These are phyloP conservation scores for Aquilaria yunnanensis DNA, from an alignment of 345 rosid genomes.

Conservation along the genomic window DNA sequence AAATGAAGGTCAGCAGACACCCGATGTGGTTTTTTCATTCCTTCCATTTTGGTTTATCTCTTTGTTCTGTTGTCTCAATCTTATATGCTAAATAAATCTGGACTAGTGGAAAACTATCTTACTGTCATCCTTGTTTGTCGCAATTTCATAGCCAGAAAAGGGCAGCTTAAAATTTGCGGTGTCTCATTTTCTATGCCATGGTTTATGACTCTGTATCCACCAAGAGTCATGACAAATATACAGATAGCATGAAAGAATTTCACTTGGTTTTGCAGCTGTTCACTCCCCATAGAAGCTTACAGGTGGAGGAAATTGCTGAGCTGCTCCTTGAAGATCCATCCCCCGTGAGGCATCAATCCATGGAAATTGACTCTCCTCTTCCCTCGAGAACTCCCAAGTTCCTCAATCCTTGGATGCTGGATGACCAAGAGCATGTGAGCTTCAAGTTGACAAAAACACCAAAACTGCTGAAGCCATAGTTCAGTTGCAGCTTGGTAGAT, in stretches of 20 bases:
- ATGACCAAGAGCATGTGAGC: conserved; percentile 19
- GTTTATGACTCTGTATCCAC: not conserved
- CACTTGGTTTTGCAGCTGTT: conserved; percentile 11
- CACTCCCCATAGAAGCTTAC: conserved; percentile 21
- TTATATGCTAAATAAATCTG: too few species aligned
- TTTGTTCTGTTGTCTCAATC: too few species aligned
- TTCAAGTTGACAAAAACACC: conserved; percentile 34
- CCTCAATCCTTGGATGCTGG: conserved; percentile 17
- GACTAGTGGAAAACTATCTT: too few species aligned
- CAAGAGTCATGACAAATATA: not conserved
- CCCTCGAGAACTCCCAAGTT: conserved; percentile 21
- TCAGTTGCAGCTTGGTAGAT: not conserved
- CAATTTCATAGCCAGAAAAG: too few species aligned
- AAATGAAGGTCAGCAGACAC: conserved; percentile 14
- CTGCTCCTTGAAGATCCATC: conserved; percentile 11
- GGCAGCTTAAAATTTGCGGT: not conserved
- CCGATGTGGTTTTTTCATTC: too few species aligned
- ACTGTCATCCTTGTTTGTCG: too few species aligned
- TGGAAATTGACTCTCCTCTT: conserved; percentile 16
- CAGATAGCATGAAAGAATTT: not conserved
- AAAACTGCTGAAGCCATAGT: conserved; percentile 19
- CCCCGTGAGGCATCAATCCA: conserved; percentile 8
- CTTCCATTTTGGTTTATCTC: too few species aligned
- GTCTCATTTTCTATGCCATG: too few species aligned
- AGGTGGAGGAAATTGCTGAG: conserved; percentile 28